A percentile compares a stretch with the other conserved stretches of the same genome.
Evolutionary conservation across 2,329 filamentous ascomycete species (phyloP).

Genomic region (Ilyonectria sp.): DNA sequence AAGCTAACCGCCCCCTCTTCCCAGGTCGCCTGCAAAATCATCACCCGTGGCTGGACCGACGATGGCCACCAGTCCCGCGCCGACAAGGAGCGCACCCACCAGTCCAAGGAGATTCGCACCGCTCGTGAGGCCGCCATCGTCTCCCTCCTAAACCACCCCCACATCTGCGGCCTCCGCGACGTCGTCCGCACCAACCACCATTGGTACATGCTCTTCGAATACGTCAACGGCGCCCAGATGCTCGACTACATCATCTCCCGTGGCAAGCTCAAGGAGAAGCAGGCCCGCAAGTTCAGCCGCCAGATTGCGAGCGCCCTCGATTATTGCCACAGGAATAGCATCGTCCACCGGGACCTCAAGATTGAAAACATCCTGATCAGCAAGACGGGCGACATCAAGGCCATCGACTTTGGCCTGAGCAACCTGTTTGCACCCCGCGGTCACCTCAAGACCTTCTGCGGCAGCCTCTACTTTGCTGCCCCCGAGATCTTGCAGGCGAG

Average conservation of each 20-base stretch:
- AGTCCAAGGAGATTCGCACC: conserved; percentile 96
- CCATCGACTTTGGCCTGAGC: conserved; percentile 98
- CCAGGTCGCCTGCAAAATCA: conserved; percentile 94
- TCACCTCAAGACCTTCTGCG: conserved; percentile 96
- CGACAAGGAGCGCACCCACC: conserved; percentile 91
- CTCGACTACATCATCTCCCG: conserved; percentile 99
- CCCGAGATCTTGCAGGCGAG: conserved; percentile 94
- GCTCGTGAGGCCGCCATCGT: conserved; percentile 97
- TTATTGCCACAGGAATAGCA: conserved; percentile 98
- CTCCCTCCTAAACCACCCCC: conserved; percentile 92
- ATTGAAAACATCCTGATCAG: conserved; percentile 99
- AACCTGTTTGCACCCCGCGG: conserved; percentile 91
- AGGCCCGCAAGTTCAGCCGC: conserved; percentile 95
- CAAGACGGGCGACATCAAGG: conserved; percentile 99
- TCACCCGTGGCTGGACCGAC: conserved; percentile 90
- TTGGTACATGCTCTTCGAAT: conserved; percentile 99
- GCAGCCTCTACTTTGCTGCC: conserved; percentile 97
- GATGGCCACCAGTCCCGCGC: conserved; percentile 81
- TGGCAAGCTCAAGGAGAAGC: conserved; percentile 97
- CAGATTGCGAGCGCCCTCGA: conserved; percentile 97
- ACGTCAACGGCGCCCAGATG: conserved; percentile 99
- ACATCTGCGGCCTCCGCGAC: conserved; percentile 96
- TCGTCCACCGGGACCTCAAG: conserved; percentile 97
- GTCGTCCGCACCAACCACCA: conserved; percentile 97
- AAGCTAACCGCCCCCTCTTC: conserved; percentile 34